A percentile compares a stretch with the other conserved stretches of the same genome.
Evolutionary conservation across 108 stramenopile species (phyloP).

Genomic region (Skeletonema potamos): DNA sequence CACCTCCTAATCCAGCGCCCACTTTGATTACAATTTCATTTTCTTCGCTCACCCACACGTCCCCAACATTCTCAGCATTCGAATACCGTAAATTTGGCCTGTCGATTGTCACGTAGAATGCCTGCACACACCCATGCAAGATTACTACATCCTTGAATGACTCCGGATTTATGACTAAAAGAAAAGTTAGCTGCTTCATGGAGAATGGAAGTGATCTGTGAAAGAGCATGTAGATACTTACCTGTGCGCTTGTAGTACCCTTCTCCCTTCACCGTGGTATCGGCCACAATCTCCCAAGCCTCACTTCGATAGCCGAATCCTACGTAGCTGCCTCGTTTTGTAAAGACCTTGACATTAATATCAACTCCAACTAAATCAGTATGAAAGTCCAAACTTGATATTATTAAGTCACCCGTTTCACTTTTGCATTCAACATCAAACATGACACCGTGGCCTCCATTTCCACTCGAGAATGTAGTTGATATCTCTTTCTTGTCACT

Average conservation of each 20-base stretch:
- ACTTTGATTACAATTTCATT: neutral
- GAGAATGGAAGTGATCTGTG: no score
- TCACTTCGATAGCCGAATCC: neutral
- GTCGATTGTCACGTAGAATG: slow-evolving; percentile 23
- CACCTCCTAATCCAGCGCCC: neutral
- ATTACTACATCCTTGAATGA: neutral
- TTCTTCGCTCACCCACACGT: neutral
- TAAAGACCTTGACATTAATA: slow-evolving; percentile 21
- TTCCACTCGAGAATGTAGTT: slow-evolving; percentile 19
- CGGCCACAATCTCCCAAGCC: slow-evolving; percentile 6
- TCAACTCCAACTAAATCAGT: slow-evolving; percentile 2
- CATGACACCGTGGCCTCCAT: slow-evolving; percentile 17
- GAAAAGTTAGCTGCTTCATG: no score
- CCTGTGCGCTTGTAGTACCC: slow-evolving; percentile 16
- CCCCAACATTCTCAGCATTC: slow-evolving; percentile 11
- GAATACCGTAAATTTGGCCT: slow-evolving; percentile 17
- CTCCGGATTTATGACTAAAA: slow-evolving; percentile 2
- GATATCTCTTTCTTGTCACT: neutral
- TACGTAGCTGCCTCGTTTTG: slow-evolving; percentile 4
- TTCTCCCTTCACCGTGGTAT: slow-evolving; percentile 22
- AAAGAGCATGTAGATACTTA: no score
- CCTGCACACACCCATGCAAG: neutral
- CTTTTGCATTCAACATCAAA: slow-evolving; percentile 16
- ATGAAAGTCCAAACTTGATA: slow-evolving; percentile 18
- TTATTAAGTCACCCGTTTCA: slow-evolving; percentile 1